These are phyloP conservation scores for Hanseniaspora nectarophila DNA, from an alignment of 805 yeast genomes.

Conservation along the genomic window DNA sequence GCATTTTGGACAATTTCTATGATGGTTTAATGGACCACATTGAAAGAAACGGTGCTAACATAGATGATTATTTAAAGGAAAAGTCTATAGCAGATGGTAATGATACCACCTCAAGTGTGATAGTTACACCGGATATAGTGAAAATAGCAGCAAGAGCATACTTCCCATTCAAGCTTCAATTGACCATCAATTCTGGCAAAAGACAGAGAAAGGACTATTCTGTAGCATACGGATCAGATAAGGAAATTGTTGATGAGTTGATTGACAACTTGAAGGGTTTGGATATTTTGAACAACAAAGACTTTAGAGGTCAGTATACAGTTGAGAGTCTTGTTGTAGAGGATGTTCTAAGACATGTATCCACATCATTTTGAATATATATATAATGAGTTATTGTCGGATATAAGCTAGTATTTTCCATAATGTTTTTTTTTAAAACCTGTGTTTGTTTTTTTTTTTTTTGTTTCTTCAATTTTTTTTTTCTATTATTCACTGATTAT, in stretches of 20 bases:
- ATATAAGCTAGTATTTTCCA: neutral
- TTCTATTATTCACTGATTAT: too few species aligned
- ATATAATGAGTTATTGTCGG: neutral
- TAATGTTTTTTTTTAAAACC: neutral
- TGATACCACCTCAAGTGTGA: constrained; percentile 21
- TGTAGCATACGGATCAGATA: constrained; percentile 38
- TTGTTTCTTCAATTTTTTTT: too few species aligned
- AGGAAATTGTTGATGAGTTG: constrained; percentile 29
- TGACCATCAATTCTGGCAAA: constrained; percentile 26
- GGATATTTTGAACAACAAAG: neutral
- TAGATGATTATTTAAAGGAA: neutral
- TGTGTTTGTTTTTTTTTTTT: neutral
- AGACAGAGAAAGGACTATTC: constrained; percentile 33
- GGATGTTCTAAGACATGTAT: constrained; percentile 41
- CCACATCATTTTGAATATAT: constrained; percentile 38
- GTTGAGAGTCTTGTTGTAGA: constrained; percentile 38
- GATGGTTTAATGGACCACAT: neutral
- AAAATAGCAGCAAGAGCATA: constrained; percentile 37
- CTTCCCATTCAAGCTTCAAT: constrained; percentile 32
- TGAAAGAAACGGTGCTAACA: neutral
- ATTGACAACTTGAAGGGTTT: constrained; percentile 30
- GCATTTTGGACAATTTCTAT: constrained; percentile 24
- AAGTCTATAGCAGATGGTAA: too few species aligned
- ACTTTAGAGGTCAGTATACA: neutral
- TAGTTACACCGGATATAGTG: constrained; percentile 43